Evolutionary conservation across 306 rosid genomes (phyloP).

Genomic region (Cicer chorassanicum): DNA sequence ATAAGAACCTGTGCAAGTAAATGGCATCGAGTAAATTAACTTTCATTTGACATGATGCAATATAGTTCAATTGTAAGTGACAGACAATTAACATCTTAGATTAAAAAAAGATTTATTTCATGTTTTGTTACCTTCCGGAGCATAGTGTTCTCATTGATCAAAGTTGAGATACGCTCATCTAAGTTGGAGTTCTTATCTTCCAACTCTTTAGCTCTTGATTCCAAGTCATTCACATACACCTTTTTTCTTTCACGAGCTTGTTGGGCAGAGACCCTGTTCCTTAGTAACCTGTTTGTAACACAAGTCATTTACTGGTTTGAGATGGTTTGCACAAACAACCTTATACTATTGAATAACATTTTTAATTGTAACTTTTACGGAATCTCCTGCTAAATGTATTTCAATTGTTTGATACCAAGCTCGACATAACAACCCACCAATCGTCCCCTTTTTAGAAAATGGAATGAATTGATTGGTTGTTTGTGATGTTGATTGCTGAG

Average conservation of each 20-base stretch:
- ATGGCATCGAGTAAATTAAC: background rate
- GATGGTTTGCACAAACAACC: background rate
- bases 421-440: too few relatives aligned
- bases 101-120: background rate
- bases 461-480: too few relatives aligned
- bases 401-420: too few relatives aligned
- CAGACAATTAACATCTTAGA: background rate
- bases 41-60: background rate
- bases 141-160: slow-evolving; percentile 68
- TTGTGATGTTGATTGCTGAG: too few relatives aligned
- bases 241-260: slow-evolving; percentile 89
- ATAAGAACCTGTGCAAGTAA: slow-evolving; percentile 64
- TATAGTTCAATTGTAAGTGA: background rate
- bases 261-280: slow-evolving; percentile 90
- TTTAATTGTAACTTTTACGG: background rate
- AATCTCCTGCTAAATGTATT: too few relatives aligned
- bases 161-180: slow-evolving; percentile 77
- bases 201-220: slow-evolving; percentile 65
- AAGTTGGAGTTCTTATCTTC: slow-evolving; percentile 67
- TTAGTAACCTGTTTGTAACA: slow-evolving; percentile 55
- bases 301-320: background rate
- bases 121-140: slow-evolving; percentile 56
- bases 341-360: too few relatives aligned
- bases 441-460: too few relatives aligned
- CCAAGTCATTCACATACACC: slow-evolving; percentile 74